Base-by-base conservation (phyloP, 768 basidiomycete species). In the Mycena capillaripes region DNA sequence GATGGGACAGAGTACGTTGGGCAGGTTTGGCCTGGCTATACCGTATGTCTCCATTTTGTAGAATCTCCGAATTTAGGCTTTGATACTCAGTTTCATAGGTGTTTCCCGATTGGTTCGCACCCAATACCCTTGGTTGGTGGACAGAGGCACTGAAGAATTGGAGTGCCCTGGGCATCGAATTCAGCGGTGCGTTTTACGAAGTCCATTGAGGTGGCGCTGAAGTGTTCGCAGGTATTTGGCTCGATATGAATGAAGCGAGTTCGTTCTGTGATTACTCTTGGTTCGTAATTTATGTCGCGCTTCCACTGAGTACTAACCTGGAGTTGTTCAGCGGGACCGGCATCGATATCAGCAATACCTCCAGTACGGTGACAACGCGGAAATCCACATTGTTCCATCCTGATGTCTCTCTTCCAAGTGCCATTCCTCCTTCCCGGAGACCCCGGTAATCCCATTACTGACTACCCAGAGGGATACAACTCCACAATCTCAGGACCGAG, bases 21-120 rank as follows among this genome's bases (percentile, higher is more conserved):
- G 14, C 86, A 91, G 77, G 93, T 94, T 10, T 95, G 92, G 93
- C 93, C 93, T 19, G 92, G 93, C 27, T 91, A 89, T 80, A 91
- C 92, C 9, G 92, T 90, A 42, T 19, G 85, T 77, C 23, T 57
- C n/a, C n/a, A n/a, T n/a, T n/a, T n/a, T n/a, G n/a, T n/a, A n/a
- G n/a, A n/a, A n/a, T n/a, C n/a, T n/a, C n/a, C n/a, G n/a, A n/a
- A n/a, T n/a, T n/a, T n/a, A n/a, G n/a, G n/a, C n/a, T n/a, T n/a
- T n/a, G n/a, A n/a, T n/a, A n/a, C n/a, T n/a, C n/a, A n/a, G n/a
- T n/a, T n/a, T n/a, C n/a, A n/a, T 14, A 87, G 89, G 87, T 85
- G 32, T 92, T 89, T 78, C 89, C 90, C 0, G 91, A 92, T 74
- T 91, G 89, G 89, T 90, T 91, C 70, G 82, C 84, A 17, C 77